Evolutionary conservation across 202 grass and related monocot species (phyloP).

Genomic region (Digitaria exilis): DNA sequence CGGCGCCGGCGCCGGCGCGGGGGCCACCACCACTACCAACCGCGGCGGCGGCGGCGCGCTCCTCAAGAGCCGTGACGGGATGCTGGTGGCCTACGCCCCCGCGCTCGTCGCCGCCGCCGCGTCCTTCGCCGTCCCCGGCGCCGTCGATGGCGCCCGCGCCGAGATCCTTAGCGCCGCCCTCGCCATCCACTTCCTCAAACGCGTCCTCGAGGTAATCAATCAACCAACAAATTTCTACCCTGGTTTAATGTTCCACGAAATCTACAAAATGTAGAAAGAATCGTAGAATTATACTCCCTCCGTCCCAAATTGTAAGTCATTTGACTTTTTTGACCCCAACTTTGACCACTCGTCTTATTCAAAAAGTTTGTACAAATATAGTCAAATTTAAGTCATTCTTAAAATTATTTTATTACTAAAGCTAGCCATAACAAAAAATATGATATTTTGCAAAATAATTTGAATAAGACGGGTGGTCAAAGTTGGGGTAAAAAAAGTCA

Average conservation of each 20-base stretch:
- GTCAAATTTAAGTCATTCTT: too few relatives aligned
- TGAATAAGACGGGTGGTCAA: too few relatives aligned
- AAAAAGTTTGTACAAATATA: too few relatives aligned
- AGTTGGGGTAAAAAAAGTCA: too few relatives aligned
- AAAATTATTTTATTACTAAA: too few relatives aligned
- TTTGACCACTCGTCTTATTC: too few relatives aligned
- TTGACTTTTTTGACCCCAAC: too few relatives aligned
- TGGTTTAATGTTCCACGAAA: neutral
- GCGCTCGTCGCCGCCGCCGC: slow-evolving; percentile 50
- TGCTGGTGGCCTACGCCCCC: slow-evolving; percentile 71
- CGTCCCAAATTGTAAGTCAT: too few relatives aligned
- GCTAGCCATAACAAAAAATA: too few relatives aligned
- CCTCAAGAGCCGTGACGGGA: slow-evolving; percentile 54
- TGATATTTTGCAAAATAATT: too few relatives aligned
- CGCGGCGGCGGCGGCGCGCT: neutral
- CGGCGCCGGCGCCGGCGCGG: neutral
- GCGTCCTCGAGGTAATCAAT: slow-evolving; percentile 60
- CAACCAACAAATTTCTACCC: too few relatives aligned
- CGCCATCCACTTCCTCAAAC: slow-evolving; percentile 73
- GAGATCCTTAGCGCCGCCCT: slow-evolving; percentile 54
- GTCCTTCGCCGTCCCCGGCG: slow-evolving; percentile 54
- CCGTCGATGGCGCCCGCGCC: slow-evolving; percentile 35
- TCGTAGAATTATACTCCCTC: too few relatives aligned
- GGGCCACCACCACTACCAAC: neutral
- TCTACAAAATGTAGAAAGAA: neutral